Evolutionary conservation across 2,329 filamentous ascomycete genomes (phyloP).

Genomic region (Fusarium gaditjirri): DNA sequence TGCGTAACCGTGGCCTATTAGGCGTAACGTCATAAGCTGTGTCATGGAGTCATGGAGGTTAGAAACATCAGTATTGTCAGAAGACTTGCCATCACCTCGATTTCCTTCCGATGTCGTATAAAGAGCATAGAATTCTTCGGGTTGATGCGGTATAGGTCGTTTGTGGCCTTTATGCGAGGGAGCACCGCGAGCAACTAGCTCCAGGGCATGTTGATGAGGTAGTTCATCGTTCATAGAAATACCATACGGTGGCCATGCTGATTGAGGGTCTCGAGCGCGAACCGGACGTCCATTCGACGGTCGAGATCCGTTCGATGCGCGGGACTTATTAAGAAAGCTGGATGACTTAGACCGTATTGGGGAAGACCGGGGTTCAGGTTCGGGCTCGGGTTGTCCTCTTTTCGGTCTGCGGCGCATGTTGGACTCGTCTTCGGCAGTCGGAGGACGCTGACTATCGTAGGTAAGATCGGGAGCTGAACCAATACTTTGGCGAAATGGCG

Average conservation of each 20-base stretch:
- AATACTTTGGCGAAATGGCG: slow-evolving; percentile 40
- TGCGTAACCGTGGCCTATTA: slow-evolving; percentile 56
- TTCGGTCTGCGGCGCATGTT: slow-evolving; percentile 55
- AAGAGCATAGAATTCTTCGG: slow-evolving; percentile 65
- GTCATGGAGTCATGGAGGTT: slow-evolving; percentile 66
- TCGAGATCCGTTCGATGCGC: slow-evolving; percentile 27
- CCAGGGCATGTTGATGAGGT: slow-evolving; percentile 63
- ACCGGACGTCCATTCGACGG: slow-evolving; percentile 30
- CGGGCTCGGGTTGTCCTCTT: slow-evolving; percentile 51
- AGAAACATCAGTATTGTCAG: slow-evolving; percentile 57
- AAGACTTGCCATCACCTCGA: slow-evolving; percentile 51
- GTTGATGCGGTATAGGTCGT: slow-evolving; percentile 63
- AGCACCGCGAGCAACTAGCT: slow-evolving; percentile 68
- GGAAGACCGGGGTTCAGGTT: slow-evolving; percentile 30
- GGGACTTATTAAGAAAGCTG: slow-evolving; percentile 26
- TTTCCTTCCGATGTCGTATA: slow-evolving; percentile 63
- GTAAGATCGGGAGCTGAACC: slow-evolving; percentile 52
- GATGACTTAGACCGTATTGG: slow-evolving; percentile 31
- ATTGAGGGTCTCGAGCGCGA: slow-evolving; percentile 51
- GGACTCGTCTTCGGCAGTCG: slow-evolving; percentile 32
- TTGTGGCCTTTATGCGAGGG: slow-evolving; percentile 67
- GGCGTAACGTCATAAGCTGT: slow-evolving; percentile 66
- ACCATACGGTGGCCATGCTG: slow-evolving; percentile 67
- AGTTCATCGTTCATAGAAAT: slow-evolving; percentile 62
- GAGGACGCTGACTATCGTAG: slow-evolving; percentile 32